Conservation (phyloP, 2,329 filamentous ascomycete genomes). For the Hysterium pulicare region DNA sequence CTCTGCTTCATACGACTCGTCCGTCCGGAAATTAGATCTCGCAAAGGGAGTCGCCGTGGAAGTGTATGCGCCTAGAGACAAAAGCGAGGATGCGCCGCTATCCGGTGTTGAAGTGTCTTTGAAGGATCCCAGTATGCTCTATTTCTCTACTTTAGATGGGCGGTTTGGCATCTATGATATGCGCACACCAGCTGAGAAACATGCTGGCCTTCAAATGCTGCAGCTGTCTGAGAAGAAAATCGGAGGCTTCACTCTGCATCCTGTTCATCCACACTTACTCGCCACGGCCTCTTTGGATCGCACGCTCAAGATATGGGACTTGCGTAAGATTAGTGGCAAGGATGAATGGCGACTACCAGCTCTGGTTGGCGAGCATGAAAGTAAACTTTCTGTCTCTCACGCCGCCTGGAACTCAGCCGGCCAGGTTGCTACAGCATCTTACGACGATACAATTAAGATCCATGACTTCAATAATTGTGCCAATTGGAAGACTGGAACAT, state of each 20-base stretch:
- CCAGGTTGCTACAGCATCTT: slow-evolving; percentile 85
- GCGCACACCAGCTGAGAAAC: slow-evolving; percentile 55
- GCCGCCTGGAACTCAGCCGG: slow-evolving; percentile 84
- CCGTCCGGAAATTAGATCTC: slow-evolving; percentile 82
- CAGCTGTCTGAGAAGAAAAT: slow-evolving; percentile 88
- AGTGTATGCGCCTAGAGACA: slow-evolving; percentile 71
- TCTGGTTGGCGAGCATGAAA: slow-evolving; percentile 77
- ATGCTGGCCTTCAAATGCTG: slow-evolving; percentile 59
- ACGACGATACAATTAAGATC: slow-evolving; percentile 93
- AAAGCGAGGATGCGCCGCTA: slow-evolving; percentile 70
- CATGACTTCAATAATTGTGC: slow-evolving; percentile 64
- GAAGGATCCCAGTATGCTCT: slow-evolving; percentile 67
- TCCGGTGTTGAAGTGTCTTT: slow-evolving; percentile 78
- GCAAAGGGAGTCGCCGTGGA: slow-evolving; percentile 75
- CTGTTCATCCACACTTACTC: slow-evolving; percentile 73
- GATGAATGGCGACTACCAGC: slow-evolving; percentile 60
- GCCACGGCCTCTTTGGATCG: slow-evolving; percentile 89
- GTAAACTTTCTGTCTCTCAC: slow-evolving; percentile 82
- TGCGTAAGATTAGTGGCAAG: slow-evolving; percentile 71
- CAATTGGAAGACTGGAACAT: slow-evolving; percentile 52
- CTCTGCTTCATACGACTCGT: slow-evolving; percentile 88
- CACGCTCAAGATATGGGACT: slow-evolving; percentile 87
- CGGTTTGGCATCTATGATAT: slow-evolving; percentile 77
- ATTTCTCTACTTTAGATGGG: slow-evolving; percentile 85
- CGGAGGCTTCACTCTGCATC: slow-evolving; percentile 85